Base-by-base conservation (phyloP, 176 grass and related monocot species). In the Triticum timopheevii region DNA sequence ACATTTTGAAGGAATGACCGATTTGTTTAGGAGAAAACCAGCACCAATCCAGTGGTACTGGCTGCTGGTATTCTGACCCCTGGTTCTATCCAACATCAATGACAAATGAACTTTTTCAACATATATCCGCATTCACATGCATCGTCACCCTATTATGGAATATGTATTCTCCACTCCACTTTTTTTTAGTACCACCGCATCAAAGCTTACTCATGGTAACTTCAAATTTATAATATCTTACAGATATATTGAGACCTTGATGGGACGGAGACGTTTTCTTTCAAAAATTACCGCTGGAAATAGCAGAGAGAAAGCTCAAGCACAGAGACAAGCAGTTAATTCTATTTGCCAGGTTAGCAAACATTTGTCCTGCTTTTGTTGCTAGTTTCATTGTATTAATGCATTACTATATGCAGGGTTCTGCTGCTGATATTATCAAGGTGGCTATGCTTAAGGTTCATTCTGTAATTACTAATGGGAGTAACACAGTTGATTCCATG, bases 261-360 rank as follows among this genome's bases (percentile, higher is more conserved):
- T 98, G 93, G 96, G 96, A 15, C 89, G 93, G 34, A 95, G 93
- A 81, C 92, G 96, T 47, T 96, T 94, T 83, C 88, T 98, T 87
- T 65, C 97, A 76, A 96, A 96, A 90, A 96, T 98, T 82, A 93
- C 81, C 16, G 90, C 67, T 34, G 90, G 88, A 77, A 96, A 90
- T 66, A 87, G 82, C 86, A 93, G 88, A 79, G 92, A 96, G 82
- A 98, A 96, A 80, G 92, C 96, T 82, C 94, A 98, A 90, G 96
- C 96, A 91, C 96, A 98, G 76, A 98, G 96, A 86, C 93, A 96
- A 87, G 90, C 96, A 76, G 90, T 98, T 28, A 98, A 98, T 87
- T 98, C 96, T 84, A 98, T 98, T 84, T 98, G 96, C 79, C 93
- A 98, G 90, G 96, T 96, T 90, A 89, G 31, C 25, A 30, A 47